Percentiles rank a stretch among this genome's conserved stretches.
Conservation (phyloP, 176 grass and related monocot genomes). For the Paspalum vaginatum region DNA sequence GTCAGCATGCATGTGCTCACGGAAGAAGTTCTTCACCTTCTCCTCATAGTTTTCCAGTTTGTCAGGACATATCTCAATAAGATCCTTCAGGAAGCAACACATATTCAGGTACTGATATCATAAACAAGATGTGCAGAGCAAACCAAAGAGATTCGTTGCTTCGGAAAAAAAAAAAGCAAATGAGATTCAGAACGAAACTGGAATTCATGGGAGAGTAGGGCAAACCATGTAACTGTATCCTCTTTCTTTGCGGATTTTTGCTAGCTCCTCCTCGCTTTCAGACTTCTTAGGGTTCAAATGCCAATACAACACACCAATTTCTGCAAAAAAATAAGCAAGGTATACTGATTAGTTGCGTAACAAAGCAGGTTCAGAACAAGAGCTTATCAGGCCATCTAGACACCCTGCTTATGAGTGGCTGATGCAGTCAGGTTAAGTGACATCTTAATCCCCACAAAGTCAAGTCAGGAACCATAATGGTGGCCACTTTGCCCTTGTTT, state of each 20-base stretch:
- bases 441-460: not conserved
- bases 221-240: constrained; percentile 89
- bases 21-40: constrained; percentile 84
- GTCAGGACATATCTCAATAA: constrained; percentile 73
- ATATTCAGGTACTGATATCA: constrained; percentile 15
- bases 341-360: not conserved
- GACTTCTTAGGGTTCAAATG: constrained; percentile 74
- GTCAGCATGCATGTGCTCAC: constrained; percentile 81
- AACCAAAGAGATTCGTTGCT: too few species aligned
- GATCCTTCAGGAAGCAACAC: constrained; percentile 55
- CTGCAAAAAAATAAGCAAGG: constrained; percentile 50
- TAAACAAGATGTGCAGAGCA: constrained; percentile 3
- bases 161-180: too few species aligned
- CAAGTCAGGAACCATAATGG: constrained; percentile 1
- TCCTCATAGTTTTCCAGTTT: constrained; percentile 94
- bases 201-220: not conserved
- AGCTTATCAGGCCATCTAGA: not conserved
- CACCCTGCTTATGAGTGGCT: not conserved
- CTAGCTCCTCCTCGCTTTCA: constrained; percentile 71
- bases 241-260: constrained; percentile 73
- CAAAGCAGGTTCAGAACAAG: not conserved
- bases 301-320: constrained; percentile 86
- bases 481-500: not conserved
- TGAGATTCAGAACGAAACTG: not conserved
- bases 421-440: constrained; percentile 27